These are phyloP conservation scores for Corchorus capsularis DNA, from an alignment of 345 rosid species.

Conservation along the genomic window DNA sequence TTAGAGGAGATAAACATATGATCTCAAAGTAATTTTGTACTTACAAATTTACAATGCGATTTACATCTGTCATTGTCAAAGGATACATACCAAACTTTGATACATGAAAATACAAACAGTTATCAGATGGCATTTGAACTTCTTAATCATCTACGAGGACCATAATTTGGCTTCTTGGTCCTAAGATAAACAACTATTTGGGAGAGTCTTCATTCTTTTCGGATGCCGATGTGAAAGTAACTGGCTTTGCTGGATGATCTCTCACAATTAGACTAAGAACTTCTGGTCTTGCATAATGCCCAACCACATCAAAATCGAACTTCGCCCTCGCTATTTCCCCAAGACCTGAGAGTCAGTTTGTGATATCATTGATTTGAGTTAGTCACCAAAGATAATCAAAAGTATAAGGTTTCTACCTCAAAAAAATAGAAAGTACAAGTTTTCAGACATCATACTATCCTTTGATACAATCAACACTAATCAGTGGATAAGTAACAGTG, in stretches of 20 bases:
- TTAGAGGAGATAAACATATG: neutral
- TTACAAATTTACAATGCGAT: neutral
- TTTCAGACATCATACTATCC: neutral
- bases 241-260: conserved; percentile 75
- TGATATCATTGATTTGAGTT: neutral
- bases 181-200: no score
- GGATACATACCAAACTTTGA: no score
- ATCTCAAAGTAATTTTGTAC: neutral
- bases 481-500: neutral
- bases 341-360: conserved; percentile 53
- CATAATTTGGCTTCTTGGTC: no score
- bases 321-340: conserved; percentile 91
- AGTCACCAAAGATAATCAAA: conserved; percentile 1
- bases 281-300: conserved; percentile 94
- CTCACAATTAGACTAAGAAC: conserved; percentile 81
- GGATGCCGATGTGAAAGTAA: conserved; percentile 54
- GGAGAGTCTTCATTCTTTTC: conserved; percentile 40
- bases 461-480: neutral
- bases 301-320: conserved; percentile 92
- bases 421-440: no score
- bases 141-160: conserved; percentile 6
- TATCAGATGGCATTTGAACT: neutral
- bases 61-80: neutral
- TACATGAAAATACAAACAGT: neutral
- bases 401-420: no score